Percentiles rank a stretch among this genome's conserved stretches.
Evolutionary conservation across 2,329 filamentous ascomycete genomes (phyloP).

Genomic region (Teratosphaeria gauchensis): DNA sequence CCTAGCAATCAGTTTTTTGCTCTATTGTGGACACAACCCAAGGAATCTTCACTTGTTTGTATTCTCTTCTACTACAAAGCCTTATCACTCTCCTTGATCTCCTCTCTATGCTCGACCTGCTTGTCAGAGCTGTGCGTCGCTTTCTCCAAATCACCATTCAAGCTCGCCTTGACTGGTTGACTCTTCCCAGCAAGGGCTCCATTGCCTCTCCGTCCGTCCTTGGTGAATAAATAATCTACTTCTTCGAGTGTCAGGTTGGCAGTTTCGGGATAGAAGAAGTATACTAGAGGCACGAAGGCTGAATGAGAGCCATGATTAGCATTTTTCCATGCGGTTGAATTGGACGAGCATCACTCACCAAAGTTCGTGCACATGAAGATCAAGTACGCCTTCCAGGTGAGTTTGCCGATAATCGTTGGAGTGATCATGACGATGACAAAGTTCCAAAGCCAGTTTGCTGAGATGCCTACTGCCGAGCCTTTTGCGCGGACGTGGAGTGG

Average conservation of each 20-base stretch:
- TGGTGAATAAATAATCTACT: slow-evolving; percentile 35
- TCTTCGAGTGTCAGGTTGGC: slow-evolving; percentile 27
- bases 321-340: not conserved
- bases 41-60: not conserved
- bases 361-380: slow-evolving; percentile 45
- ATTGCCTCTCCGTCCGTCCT: slow-evolving; percentile 16
- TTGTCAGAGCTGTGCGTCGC: slow-evolving; percentile 2
- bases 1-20: not conserved
- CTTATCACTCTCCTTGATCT: not conserved
- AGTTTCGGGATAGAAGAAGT: slow-evolving; percentile 41
- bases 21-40: too few relatives aligned
- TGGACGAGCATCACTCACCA: not conserved
- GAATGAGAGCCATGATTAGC: not conserved
- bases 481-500: slow-evolving; percentile 42
- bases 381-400: slow-evolving; percentile 44
- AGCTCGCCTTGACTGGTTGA: slow-evolving; percentile 17
- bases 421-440: slow-evolving; percentile 47
- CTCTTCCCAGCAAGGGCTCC: slow-evolving; percentile 11
- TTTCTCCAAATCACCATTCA: slow-evolving; percentile 11
- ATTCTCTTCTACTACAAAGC: not conserved
- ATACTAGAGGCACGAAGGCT: slow-evolving; percentile 37
- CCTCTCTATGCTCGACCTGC: slow-evolving; percentile 4
- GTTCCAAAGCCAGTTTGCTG: slow-evolving; percentile 42
- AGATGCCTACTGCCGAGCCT: slow-evolving; percentile 41
- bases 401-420: slow-evolving; percentile 35